These are phyloP conservation scores for Alternaria sp. DNA, from an alignment of 2,329 filamentous ascomycete genomes.

Conservation along the genomic window DNA sequence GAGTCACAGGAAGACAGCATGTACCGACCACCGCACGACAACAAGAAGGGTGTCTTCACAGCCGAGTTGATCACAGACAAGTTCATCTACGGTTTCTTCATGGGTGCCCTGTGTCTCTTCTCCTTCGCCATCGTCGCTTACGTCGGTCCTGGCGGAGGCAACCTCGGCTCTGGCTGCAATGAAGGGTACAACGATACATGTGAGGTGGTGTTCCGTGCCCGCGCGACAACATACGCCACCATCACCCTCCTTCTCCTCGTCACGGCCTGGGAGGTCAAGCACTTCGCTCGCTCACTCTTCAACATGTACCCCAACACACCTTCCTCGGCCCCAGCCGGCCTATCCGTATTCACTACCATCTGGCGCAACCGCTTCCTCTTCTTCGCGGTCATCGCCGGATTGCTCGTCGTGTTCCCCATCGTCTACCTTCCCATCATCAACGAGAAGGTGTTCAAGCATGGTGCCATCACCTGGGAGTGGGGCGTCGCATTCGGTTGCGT, in stretches of 20 bases:
- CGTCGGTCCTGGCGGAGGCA: constrained; percentile 49
- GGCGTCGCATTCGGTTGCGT: constrained; percentile 52
- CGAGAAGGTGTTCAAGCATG: constrained; percentile 54
- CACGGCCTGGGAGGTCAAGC: constrained; percentile 58
- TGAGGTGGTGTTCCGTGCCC: constrained; percentile 52
- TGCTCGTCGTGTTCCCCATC: constrained; percentile 53
- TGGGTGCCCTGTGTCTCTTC: constrained; percentile 54
- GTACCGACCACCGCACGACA: constrained; percentile 53
- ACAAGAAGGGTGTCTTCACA: constrained; percentile 54
- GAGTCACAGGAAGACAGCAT: constrained; percentile 56
- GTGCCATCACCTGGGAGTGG: constrained; percentile 55
- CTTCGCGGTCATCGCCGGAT: constrained; percentile 51
- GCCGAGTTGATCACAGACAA: constrained; percentile 56
- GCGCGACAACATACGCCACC: constrained; percentile 54
- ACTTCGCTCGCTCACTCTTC: constrained; percentile 53
- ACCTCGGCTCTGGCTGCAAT: constrained; percentile 54
- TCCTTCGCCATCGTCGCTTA: constrained; percentile 55
- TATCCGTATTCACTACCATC: constrained; percentile 49
- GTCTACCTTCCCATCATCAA: constrained; percentile 57
- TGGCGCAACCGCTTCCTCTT: constrained; percentile 55
- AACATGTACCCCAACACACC: constrained; percentile 52
- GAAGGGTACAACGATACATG: constrained; percentile 52
- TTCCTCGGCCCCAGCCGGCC: constrained; percentile 23
- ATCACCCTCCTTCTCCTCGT: constrained; percentile 54
- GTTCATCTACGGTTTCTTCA: constrained; percentile 57